A percentile compares a stretch with the other conserved stretches of the same genome.
Evolutionary conservation across 768 basidiomycete species (phyloP).

Genomic region (Trichaptum fuscoviolaceum): DNA sequence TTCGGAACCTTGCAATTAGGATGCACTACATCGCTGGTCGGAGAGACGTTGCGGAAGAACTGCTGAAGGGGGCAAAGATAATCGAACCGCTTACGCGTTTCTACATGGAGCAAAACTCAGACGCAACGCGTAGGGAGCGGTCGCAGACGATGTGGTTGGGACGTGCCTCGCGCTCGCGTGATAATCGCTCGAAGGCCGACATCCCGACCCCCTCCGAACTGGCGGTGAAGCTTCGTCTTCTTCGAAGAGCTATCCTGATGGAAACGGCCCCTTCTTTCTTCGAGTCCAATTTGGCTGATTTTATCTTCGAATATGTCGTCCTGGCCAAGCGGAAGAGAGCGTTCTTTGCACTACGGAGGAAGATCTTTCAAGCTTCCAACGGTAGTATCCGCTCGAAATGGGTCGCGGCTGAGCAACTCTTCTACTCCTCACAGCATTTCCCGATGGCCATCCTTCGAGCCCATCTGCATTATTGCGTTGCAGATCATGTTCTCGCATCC

Average conservation of each 20-base stretch:
- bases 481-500: not conserved
- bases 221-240: not conserved
- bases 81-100: not conserved
- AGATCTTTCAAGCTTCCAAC: not conserved
- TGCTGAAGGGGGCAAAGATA: too few species aligned
- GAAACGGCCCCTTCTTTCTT: not conserved
- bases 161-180: not conserved
- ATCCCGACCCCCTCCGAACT: not conserved
- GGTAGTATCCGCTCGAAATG: not conserved
- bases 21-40: not conserved
- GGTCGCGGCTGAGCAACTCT: slow-evolving; percentile 2
- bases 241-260: not conserved
- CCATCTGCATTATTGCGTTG: not conserved
- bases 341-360: not conserved
- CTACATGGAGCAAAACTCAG: not conserved
- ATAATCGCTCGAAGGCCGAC: not conserved
- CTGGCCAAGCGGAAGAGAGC: not conserved
- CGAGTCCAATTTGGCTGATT: not conserved
- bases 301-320: not conserved
- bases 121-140: not conserved
- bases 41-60: not conserved
- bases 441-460: not conserved
- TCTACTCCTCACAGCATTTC: not conserved
- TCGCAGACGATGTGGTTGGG: not conserved
- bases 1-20: slow-evolving; percentile 2